Conservation (phyloP, 1,284 basidiomycete genomes). For the Tilletiopsis washingtonensis region DNA sequence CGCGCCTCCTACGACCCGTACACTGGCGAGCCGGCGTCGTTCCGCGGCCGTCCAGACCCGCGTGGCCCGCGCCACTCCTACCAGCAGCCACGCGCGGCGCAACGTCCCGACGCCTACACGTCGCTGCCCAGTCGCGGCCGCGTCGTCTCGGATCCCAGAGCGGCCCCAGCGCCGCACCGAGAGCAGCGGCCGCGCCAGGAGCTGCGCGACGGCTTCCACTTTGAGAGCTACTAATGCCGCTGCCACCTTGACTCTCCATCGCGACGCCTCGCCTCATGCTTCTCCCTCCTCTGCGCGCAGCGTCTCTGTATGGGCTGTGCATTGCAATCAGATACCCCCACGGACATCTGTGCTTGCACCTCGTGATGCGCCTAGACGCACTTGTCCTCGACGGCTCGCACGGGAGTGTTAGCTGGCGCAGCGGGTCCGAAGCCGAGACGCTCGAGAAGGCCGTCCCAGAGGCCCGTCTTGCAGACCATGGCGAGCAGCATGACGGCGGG, state of each 20-base stretch:
- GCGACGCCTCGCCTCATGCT: too few species aligned
- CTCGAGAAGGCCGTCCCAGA: slow-evolving; percentile 27
- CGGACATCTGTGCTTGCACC: too few species aligned
- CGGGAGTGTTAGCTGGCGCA: too few species aligned
- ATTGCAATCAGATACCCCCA: too few species aligned
- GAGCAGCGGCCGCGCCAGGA: neutral
- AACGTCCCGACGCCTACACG: neutral
- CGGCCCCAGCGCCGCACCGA: neutral
- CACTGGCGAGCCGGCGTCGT: neutral
- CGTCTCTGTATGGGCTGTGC: too few species aligned
- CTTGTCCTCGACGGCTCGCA: too few species aligned
- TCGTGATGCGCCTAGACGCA: too few species aligned
- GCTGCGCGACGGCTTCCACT: neutral
- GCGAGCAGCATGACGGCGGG: slow-evolving; percentile 83
- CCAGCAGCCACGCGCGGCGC: neutral
- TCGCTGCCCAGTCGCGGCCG: neutral
- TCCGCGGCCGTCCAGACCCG: neutral
- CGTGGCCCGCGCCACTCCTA: neutral
- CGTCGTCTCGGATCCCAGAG: neutral
- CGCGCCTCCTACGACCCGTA: slow-evolving; percentile 2
- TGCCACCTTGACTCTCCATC: too few species aligned
- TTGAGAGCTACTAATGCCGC: too few species aligned
- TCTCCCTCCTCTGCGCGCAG: too few species aligned
- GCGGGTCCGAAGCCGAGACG: neutral
- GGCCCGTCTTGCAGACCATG: slow-evolving; percentile 58